Evolutionary conservation across 768 basidiomycete genomes (phyloP), one percentile per base, ranked within the genome.

Genomic region (Mycena galopus): DNA sequence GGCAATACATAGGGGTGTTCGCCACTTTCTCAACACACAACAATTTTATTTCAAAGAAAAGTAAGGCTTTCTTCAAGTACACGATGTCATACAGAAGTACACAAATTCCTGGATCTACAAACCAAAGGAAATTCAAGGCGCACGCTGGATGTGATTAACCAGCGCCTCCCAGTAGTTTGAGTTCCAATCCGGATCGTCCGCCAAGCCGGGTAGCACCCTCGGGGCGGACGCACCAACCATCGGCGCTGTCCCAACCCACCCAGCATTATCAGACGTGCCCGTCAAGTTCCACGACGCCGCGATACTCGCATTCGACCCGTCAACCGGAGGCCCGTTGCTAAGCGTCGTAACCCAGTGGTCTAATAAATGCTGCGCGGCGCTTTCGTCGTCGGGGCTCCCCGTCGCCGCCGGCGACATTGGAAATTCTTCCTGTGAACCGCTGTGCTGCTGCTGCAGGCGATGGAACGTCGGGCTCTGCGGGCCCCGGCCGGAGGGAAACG

Each of bases 301-400:
- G 50, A 83, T 84, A 60, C 84, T 85, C 32, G 86, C 85, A 25
- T 84, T 83, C 3, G 86, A 79, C 25, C 86, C 83, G 74, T 92
- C 91, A 2, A 89, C 75, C 2, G 88, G 86, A 14, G 90, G 71
- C 21, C 78, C 87, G 69, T 91, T 92, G 77, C 89, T 93, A 74
- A 94, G 89, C n/a, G 91, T 90, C 72, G 91, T 92, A 77, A 90
- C 93, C 94, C 95, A 96, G 72, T 95, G 92, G 79, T 96, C 94
- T 57, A 96, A 84, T 66, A 96, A 79, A 14, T 89, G 89, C 77
- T 96, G 94, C 4, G 94, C 94, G 9, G 92, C 85, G 29, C 88
- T 90, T 77, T 94, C 91, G 12, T 93, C 94, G 57, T 95, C 94
- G 2, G 92, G 94, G 77, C 93, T 94, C n/a, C 88, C 89, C 27